Percentiles rank a stretch among this genome's conserved stretches.
Evolutionary conservation across 2,329 filamentous ascomycete species (phyloP).

Genomic region (Fusarium equiseti): DNA sequence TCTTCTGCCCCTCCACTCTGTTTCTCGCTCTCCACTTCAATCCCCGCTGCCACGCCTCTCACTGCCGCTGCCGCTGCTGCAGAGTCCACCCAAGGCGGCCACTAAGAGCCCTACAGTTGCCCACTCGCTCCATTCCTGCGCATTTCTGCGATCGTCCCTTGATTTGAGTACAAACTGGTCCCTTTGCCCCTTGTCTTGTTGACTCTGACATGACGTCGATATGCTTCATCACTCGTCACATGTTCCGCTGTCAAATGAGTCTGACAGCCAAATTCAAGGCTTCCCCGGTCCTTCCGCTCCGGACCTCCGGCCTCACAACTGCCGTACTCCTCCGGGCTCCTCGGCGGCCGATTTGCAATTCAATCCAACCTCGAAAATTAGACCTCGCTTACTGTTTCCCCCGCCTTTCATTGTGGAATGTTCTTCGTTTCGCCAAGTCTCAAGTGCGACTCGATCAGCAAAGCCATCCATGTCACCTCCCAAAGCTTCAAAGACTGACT

Average conservation of each 20-base stretch:
- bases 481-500: not conserved
- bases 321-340: conserved; percentile 16
- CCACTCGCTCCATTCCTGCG: conserved; percentile 41
- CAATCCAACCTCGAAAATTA: not conserved
- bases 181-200: conserved; percentile 17
- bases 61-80: conserved; percentile 22
- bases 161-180: conserved; percentile 17
- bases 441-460: not conserved
- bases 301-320: conserved; percentile 32
- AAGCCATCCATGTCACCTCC: conserved; percentile 5
- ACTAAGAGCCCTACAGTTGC: conserved; percentile 42
- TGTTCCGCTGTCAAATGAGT: conserved; percentile 13
- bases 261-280: not conserved
- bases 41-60: conserved; percentile 26
- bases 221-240: conserved; percentile 14
- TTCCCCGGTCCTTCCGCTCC: conserved; percentile 28
- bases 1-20: conserved; percentile 2
- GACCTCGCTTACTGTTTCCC: conserved; percentile 5
- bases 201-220: conserved; percentile 29
- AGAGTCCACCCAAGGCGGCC: conserved; percentile 35
- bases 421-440: conserved; percentile 4
- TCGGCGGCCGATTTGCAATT: conserved; percentile 7
- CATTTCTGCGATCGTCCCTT: conserved; percentile 37
- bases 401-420: not conserved
- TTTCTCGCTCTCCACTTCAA: conserved; percentile 17